Conservation (phyloP, 75 land plant species). For the Picea glauca region DNA sequence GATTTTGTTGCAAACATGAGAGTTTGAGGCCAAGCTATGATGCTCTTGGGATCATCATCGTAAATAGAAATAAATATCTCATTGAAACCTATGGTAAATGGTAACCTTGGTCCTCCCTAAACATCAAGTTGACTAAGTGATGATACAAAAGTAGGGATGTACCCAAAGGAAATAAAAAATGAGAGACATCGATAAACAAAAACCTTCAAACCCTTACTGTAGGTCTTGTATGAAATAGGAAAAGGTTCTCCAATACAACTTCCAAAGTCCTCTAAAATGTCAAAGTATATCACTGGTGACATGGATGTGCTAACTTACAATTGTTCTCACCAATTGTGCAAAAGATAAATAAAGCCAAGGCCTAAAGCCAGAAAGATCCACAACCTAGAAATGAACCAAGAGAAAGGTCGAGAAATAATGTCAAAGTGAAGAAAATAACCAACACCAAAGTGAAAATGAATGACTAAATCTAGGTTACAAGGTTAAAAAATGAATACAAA, state of each 20-base stretch:
- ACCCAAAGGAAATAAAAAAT: conserved; percentile 23
- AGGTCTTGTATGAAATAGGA: conserved; percentile 31
- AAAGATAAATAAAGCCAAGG: too few relatives aligned
- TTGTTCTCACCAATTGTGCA: background rate
- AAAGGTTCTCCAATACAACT: conserved; percentile 45
- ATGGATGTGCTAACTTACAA: conserved; percentile 5
- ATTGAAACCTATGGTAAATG: conserved; percentile 63
- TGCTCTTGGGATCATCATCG: too few relatives aligned
- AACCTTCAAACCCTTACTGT: conserved; percentile 21
- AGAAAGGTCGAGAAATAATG: too few relatives aligned
- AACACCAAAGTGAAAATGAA: too few relatives aligned
- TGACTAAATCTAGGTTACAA: too few relatives aligned
- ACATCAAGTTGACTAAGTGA: conserved; percentile 25
- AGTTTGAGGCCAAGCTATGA: too few relatives aligned
- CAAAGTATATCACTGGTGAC: conserved; percentile 11
- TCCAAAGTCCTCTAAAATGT: conserved; percentile 24
- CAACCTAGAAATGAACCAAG: too few relatives aligned
- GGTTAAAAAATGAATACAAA: too few relatives aligned
- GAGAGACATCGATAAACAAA: conserved; percentile 5
- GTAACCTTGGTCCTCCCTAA: conserved; percentile 45
- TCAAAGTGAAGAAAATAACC: too few relatives aligned
- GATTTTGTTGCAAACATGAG: too few relatives aligned
- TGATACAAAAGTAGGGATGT: conserved; percentile 31
- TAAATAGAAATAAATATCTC: conserved; percentile 11
- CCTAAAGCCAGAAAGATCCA: too few relatives aligned